These are phyloP conservation scores for Crepidotus variabilis DNA, from an alignment of 768 basidiomycete genomes.

Conservation along the genomic window DNA sequence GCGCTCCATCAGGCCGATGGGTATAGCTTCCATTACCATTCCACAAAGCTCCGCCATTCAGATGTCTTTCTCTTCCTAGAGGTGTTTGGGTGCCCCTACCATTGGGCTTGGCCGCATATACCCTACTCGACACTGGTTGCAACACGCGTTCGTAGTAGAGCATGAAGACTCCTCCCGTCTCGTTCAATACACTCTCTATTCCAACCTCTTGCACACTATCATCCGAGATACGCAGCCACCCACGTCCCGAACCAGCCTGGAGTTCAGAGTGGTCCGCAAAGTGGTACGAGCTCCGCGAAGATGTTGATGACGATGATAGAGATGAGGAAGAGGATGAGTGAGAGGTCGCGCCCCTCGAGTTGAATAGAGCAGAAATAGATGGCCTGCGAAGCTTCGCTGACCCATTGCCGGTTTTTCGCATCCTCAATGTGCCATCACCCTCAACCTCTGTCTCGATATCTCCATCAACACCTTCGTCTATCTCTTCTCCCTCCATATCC, in stretches of 20 bases:
- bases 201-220: slow-evolving; percentile 74
- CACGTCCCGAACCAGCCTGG: slow-evolving; percentile 42
- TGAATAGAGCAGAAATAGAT: slow-evolving; percentile 7
- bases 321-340: not conserved
- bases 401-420: slow-evolving; percentile 7
- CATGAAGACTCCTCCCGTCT: slow-evolving; percentile 84
- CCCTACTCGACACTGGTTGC: slow-evolving; percentile 12
- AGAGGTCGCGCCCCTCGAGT: not conserved
- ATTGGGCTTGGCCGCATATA: slow-evolving; percentile 10
- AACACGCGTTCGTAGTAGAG: slow-evolving; percentile 83
- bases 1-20: slow-evolving; percentile 10
- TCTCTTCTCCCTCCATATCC: slow-evolving; percentile 15
- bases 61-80: slow-evolving; percentile 10
- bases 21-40: slow-evolving; percentile 7
- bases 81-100: slow-evolving; percentile 16
- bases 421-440: slow-evolving; percentile 2
- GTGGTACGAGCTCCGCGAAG: slow-evolving; percentile 35
- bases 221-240: slow-evolving; percentile 91
- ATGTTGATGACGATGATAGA: not conserved
- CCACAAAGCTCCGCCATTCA: slow-evolving; percentile 2
- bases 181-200: slow-evolving; percentile 67
- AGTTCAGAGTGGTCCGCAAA: slow-evolving; percentile 50
- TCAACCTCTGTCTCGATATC: slow-evolving; percentile 7
- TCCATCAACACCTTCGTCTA: not conserved
- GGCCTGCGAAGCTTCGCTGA: slow-evolving; percentile 9